Evolutionary conservation across 2,329 filamentous ascomycete genomes (phyloP), one percentile per base, ranked within the genome.

Genomic region (Dactylellina sp.): DNA sequence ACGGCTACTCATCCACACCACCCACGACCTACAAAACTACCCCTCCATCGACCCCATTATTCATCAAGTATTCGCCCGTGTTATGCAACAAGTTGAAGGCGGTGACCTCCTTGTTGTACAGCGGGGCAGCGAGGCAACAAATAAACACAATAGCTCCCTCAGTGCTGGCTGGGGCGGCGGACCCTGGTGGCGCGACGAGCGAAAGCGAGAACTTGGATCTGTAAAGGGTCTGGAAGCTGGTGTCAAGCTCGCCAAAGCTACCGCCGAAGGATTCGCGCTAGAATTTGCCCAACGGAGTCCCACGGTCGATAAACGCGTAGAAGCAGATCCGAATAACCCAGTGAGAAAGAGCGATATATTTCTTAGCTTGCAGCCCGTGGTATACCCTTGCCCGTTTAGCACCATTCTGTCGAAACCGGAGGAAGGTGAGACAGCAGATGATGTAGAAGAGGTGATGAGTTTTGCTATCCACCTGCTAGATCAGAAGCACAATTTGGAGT

Each of bases 1-100:
- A 83, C 91, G 94, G 55, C 90, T 99, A 6, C 91, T 96, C 79
- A 98, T 99, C 79, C 95, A 99, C 83, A 96, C 95, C 76, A 97
- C 94, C 7, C 95, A 99, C 84, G 95, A 98, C 81, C 87, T 99
- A 46, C 89, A 93, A 77, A 92, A 92, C 77, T 99, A 99, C 81
- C 95, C 95, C 1, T 94, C 92, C 16, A 88, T 99, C 78, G 94
- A 98, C 80, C 93, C 94, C 16, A 86, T 97, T 62, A 92, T 98
- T 78, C 92, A 98, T 82, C 87, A 87, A 68, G 93, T 95, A 76
- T 99, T 99, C 83, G 91, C 91, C 63, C 89, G 93, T 60, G 93
- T 99, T 79, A 99, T 99, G 95, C 88, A 93, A n/a, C 95, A 99
- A 83, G 95, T 99, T 49, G 95, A 99, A 82, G 95, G 95, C 76